phyloP scores from a whole-genome alignment of 495 filamentous ascomycete genomes.

The Stereocaulon alpinum region DNA sequence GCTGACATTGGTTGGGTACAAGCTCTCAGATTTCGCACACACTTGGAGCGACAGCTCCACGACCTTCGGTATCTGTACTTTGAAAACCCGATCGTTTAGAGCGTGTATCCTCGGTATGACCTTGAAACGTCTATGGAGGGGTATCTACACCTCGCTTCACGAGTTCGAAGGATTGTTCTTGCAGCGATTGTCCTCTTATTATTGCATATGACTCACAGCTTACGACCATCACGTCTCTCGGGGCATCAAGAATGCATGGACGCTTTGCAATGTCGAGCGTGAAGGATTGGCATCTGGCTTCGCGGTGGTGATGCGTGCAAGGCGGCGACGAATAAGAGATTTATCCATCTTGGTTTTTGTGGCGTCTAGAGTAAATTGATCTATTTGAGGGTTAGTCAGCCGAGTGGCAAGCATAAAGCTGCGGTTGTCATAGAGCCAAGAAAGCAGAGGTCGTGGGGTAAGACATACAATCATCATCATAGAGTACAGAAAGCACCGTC shows the following conservation, averaged over 20 bases:
- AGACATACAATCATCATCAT: constrained; percentile 43
- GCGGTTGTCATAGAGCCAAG: not conserved
- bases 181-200: no score
- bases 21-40: no score
- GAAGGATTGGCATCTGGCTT: constrained; percentile 69
- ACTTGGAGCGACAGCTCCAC: no score
- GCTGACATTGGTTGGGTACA: no score
- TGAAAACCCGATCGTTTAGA: no score
- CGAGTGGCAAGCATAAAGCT: not conserved
- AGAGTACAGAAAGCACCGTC: constrained; percentile 52
- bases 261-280: constrained; percentile 68
- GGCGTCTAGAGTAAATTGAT: constrained; percentile 26
- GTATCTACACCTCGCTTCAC: no score
- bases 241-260: constrained; percentile 78
- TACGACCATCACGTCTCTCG: not conserved
- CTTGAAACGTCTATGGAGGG: no score
- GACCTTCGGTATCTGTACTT: no score
- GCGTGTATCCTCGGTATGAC: no score
- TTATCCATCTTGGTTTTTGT: constrained; percentile 47
- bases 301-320: constrained; percentile 67
- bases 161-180: no score
- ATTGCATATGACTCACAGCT: not conserved
- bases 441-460: not conserved
- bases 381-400: constrained; percentile 19
- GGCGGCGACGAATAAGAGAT: constrained; percentile 58